phyloP scores from a whole-genome alignment of 2,329 filamentous ascomycete genomes.

The Phialemoniopsis sp. region DNA sequence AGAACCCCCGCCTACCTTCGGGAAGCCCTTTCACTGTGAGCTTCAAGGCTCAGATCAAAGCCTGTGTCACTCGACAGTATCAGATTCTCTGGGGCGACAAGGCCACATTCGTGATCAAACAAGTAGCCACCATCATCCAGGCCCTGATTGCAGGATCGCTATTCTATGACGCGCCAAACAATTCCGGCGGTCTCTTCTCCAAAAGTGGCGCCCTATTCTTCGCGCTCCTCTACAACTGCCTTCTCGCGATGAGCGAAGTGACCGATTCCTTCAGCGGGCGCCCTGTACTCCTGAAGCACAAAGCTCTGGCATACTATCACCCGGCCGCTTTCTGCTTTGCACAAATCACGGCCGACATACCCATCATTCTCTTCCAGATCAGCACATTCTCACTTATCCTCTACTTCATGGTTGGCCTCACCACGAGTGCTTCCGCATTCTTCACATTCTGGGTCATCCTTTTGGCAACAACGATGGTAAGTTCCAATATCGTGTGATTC shows the following conservation, averaged over 20 bases:
- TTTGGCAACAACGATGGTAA: conserved; percentile 44
- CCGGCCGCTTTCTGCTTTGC: conserved; percentile 54
- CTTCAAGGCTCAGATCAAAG: conserved; percentile 65
- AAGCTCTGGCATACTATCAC: conserved; percentile 46
- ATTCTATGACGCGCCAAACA: conserved; percentile 63
- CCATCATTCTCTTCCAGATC: conserved; percentile 59
- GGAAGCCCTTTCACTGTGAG: conserved; percentile 69
- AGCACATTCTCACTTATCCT: conserved; percentile 66
- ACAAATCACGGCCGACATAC: conserved; percentile 54
- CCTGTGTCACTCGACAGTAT: conserved; percentile 68
- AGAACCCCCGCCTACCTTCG: conserved; percentile 46
- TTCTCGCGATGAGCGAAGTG: conserved; percentile 74
- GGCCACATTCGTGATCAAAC: conserved; percentile 71
- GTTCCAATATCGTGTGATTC: too few relatives aligned
- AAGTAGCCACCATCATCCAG: conserved; percentile 74
- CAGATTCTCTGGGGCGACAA: conserved; percentile 76
- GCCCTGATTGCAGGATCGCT: conserved; percentile 72
- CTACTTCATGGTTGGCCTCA: conserved; percentile 74
- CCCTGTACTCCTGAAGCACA: conserved; percentile 47
- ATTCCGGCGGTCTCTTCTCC: conserved; percentile 60
- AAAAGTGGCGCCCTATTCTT: conserved; percentile 46
- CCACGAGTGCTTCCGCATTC: conserved; percentile 61
- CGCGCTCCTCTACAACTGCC: conserved; percentile 46
- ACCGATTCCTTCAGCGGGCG: conserved; percentile 73
- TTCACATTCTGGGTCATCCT: conserved; percentile 59